Base-by-base conservation (phyloP, 768 basidiomycete species). In the Mycena sanguinolenta region DNA sequence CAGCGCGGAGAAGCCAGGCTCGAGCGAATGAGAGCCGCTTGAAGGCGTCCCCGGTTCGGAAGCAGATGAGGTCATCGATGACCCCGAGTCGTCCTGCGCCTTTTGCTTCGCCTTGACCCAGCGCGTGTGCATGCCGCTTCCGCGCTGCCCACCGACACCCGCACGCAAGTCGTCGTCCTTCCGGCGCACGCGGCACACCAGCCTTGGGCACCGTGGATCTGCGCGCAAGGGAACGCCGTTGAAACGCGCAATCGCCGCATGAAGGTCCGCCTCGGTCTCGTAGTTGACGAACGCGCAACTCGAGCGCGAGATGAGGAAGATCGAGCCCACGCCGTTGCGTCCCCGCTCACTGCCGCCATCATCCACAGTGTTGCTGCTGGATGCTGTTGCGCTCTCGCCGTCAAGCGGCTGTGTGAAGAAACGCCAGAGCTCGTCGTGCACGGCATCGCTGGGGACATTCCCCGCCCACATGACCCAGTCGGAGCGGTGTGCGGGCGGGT, bases 381-480 rank as follows among this genome's bases (percentile, higher is more conserved):
- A 46, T 19, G 44, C 44, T 5, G 44, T 12, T 21, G 44, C 12
- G 44, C 7, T n/a, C 21, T n/a, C 44, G 17, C 27, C 39, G 21
- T 76, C 68, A 6, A 64, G 75, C 12, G 76, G 69, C 49, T 73
- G 79, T 71, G 87, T 91, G 82, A 98, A 96, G 79, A 96, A 97
- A 9, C 84, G 84, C 92, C 92, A 94, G 5, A 98, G 84, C 76
- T 98, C 96, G 73, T 95, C 91, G 69, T 95, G 88, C 4, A 89
- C 90, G 19, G 95, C 90, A 75, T 96, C 94, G 7, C 87, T 86
- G 3, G 95, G 94, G 4, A 98, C 92, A 76, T 98, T 98, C 13
- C 97, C 97, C 16, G 91, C 91, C 97, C 97, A 98, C 94, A 96
- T 95, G 1, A 96, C 96, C 94, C 93, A 97, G 67, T 95, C 94